phyloP scores from a whole-genome alignment of 1,139 yeast species.

The Candida anutae region DNA sequence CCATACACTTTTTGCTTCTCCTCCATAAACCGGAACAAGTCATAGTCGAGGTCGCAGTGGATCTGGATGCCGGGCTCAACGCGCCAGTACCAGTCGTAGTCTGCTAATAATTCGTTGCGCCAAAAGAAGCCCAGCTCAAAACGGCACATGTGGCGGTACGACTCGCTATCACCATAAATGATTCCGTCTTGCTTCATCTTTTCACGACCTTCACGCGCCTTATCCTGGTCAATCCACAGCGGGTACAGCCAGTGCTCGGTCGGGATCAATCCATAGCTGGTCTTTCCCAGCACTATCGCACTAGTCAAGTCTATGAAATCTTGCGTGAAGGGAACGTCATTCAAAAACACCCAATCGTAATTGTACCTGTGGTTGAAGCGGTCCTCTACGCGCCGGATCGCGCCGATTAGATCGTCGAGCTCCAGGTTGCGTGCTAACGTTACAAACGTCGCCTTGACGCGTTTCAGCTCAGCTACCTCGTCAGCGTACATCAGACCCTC shows the following conservation, averaged over 20 bases:
- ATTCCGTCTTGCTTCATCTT: conserved; percentile 73
- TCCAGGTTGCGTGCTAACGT: conserved; percentile 75
- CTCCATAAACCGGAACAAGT: conserved; percentile 81
- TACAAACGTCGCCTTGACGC: conserved; percentile 78
- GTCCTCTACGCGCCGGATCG: conserved; percentile 67
- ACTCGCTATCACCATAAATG: conserved; percentile 70
- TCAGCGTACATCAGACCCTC: no score
- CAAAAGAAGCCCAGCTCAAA: conserved; percentile 74
- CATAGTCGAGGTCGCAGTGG: conserved; percentile 84
- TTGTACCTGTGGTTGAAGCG: conserved; percentile 87
- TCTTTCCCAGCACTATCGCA: conserved; percentile 44
- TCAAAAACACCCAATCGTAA: conserved; percentile 84
- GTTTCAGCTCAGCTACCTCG: no score
- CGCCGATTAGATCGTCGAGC: conserved; percentile 55
- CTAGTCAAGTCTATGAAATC: conserved; percentile 49
- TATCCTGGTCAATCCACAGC: conserved; percentile 19
- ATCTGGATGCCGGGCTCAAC: conserved; percentile 88
- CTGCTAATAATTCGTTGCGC: conserved; percentile 60
- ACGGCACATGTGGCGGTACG: conserved; percentile 70
- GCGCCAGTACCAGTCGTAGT: conserved; percentile 88
- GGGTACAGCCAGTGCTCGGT: conserved; percentile 58
- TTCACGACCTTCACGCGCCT: conserved; percentile 44
- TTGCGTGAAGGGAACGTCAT: conserved; percentile 64
- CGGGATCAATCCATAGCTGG: conserved; percentile 65
- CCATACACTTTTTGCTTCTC: conserved; percentile 67